These are phyloP conservation scores for Cyberlindnera veronae DNA, from an alignment of 805 yeast genomes.

Conservation along the genomic window DNA sequence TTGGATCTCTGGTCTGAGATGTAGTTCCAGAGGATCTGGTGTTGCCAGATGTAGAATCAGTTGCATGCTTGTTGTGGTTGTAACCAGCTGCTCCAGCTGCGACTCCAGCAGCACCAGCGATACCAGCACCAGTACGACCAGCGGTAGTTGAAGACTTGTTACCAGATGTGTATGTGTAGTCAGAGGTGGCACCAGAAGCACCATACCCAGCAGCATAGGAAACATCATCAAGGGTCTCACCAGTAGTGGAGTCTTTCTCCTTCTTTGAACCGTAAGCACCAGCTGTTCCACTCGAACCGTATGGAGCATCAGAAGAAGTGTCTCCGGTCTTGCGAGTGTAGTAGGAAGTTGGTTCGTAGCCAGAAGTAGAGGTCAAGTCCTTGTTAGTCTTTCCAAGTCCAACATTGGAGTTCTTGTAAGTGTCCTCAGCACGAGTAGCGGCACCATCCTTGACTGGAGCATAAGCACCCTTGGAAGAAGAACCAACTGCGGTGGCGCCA, in stretches of 20 bases:
- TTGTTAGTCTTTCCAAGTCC: slow-evolving; percentile 7
- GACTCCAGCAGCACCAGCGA: background rate
- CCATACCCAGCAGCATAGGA: slow-evolving; percentile 7
- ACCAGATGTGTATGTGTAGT: background rate
- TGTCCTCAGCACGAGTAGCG: slow-evolving; percentile 19
- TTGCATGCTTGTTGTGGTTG: background rate
- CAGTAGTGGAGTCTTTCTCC: background rate
- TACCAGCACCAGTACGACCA: background rate
- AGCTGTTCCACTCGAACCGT: background rate
- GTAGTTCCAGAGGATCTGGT: background rate
- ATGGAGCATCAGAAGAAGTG: background rate
- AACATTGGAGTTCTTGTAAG: slow-evolving; percentile 14
- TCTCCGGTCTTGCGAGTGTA: slow-evolving; percentile 15
- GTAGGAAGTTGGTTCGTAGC: slow-evolving; percentile 22
- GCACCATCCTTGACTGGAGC: slow-evolving; percentile 12
- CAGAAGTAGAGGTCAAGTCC: slow-evolving; percentile 20
- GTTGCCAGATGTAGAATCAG: background rate
- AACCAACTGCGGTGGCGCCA: slow-evolving; percentile 8
- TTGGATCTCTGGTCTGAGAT: background rate
- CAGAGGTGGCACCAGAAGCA: slow-evolving; percentile 8
- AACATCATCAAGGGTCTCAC: slow-evolving; percentile 9
- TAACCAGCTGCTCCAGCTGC: background rate
- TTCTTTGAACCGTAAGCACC: background rate
- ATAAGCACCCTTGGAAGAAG: slow-evolving; percentile 2
- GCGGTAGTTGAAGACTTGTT: background rate